Base-by-base conservation (phyloP, 169 alveolate genomes). In the Cyclospora cayetanensis region DNA sequence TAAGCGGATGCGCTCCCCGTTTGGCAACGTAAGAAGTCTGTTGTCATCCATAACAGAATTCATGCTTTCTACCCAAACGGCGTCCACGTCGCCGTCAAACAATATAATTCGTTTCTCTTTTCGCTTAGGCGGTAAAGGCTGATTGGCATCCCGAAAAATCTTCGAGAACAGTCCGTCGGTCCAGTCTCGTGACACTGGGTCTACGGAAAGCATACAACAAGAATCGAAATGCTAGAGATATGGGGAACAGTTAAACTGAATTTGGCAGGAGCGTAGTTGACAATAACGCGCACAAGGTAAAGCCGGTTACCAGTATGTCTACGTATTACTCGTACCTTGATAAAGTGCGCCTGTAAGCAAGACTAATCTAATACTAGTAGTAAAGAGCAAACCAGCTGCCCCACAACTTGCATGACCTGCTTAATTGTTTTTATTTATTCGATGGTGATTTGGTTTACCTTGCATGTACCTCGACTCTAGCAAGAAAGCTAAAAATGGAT, bases 31-130 rank as follows among this genome's bases (percentile, higher is more conserved):
- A 25, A 98, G 96, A 35, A 98, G 98, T 91, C 98, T 98, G 95
- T 98, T 98, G 95, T 98, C 99, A 93, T 98, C 99, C 99, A 98
- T 97, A 41, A 98, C 99, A 43, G 99, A 97, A 95, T 98, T 98
- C 96, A 98, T 96, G 34, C 98, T 96, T 95, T 98, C 99, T 76
- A 98, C 97, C 99, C 99, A 98, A 72, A 97, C 98, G n/a, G 99
- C 99, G 91, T 98, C 99, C 53, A 98, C 98, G 94, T 98, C 99
- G 29, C 99, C 99, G 94, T 98, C 99, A 53, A 97, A 95, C 87
- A 98, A 95, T 91, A 97, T 95, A 98, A 98, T 97, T 87, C 98
- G 96, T 91, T 96, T 96, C 86, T 93, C 97, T 42, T 97, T 94
- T 89, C 95, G 97, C 63, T 95, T 97, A 86, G 95, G 96, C 31